Conservation (phyloP, 23 red algal species). For the Gracilaria vermiculophylla region DNA sequence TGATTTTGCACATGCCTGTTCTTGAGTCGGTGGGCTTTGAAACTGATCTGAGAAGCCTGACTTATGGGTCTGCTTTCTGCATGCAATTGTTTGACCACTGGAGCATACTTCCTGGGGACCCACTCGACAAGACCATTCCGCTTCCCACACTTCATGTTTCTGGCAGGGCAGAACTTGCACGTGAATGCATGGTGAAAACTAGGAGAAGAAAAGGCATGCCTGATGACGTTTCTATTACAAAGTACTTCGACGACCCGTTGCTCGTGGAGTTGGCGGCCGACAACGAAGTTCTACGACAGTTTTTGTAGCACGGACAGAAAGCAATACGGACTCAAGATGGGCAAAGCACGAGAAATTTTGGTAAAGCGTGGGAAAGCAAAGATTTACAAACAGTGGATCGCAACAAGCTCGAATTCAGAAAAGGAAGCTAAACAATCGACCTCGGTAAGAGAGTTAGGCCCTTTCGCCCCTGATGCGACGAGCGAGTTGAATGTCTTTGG, state of each 20-base stretch:
- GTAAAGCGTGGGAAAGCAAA: conserved; percentile 10
- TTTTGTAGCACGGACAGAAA: not conserved
- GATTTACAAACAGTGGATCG: conserved; percentile 31
- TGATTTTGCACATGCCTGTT: conserved; percentile 78
- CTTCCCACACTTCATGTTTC: conserved; percentile 70
- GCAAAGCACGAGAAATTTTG: not conserved
- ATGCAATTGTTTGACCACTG: conserved; percentile 90
- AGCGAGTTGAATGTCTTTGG: conserved; percentile 99
- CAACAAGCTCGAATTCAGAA: conserved; percentile 34
- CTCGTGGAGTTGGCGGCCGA: conserved; percentile 54
- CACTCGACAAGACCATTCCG: conserved; percentile 72
- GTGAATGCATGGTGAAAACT: conserved; percentile 93
- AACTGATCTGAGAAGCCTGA: conserved; percentile 75
- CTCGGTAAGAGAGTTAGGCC: conserved; percentile 55
- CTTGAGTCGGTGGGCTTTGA: conserved; percentile 89
- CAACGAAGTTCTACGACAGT: conserved; percentile 52
- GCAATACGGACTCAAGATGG: not conserved
- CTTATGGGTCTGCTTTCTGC: conserved; percentile 59
- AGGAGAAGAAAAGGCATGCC: conserved; percentile 80
- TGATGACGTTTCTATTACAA: conserved; percentile 67
- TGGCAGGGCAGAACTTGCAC: conserved; percentile 58
- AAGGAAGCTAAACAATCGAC: conserved; percentile 8
- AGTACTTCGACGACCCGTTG: conserved; percentile 88
- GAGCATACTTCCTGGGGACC: conserved; percentile 81
- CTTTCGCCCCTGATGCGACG: conserved; percentile 96